These are phyloP conservation scores for Aspergillus sp. DNA, from an alignment of 2,329 filamentous ascomycete genomes.

Conservation along the genomic window DNA sequence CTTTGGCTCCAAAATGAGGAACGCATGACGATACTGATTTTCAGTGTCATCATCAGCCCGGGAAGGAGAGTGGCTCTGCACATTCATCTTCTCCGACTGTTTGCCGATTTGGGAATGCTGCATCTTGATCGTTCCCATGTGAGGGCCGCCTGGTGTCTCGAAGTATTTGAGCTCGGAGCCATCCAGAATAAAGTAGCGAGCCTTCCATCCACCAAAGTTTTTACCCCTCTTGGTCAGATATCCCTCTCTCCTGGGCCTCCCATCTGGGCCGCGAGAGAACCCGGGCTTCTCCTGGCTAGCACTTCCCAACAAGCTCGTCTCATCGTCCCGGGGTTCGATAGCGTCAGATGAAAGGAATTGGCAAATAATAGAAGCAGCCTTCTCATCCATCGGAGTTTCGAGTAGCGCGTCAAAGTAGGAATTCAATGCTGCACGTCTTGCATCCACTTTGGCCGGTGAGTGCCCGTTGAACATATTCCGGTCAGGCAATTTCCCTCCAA, in stretches of 20 bases:
- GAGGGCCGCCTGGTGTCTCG: constrained; percentile 79
- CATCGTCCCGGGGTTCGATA: constrained; percentile 46
- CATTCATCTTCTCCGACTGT: constrained; percentile 58
- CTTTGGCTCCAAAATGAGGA: constrained; percentile 89
- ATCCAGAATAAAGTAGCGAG: constrained; percentile 61
- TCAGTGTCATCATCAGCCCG: constrained; percentile 63
- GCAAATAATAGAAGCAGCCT: constrained; percentile 71
- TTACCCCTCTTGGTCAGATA: constrained; percentile 96
- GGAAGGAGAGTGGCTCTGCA: constrained; percentile 53
- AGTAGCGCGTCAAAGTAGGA: constrained; percentile 77
- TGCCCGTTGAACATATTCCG: constrained; percentile 81
- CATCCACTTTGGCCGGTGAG: constrained; percentile 86
- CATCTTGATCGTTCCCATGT: constrained; percentile 88
- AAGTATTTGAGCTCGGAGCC: constrained; percentile 75
- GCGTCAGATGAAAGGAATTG: constrained; percentile 68
- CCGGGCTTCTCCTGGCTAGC: constrained; percentile 22
- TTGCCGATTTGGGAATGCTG: constrained; percentile 88
- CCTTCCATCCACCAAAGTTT: constrained; percentile 99
- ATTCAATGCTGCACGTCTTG: constrained; percentile 69
- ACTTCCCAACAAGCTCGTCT: constrained; percentile 40
- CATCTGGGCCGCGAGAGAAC: constrained; percentile 46
- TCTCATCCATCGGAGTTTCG: constrained; percentile 69
- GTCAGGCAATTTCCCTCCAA: constrained; percentile 71
- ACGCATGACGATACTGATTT: constrained; percentile 93
- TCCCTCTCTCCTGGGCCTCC: constrained; percentile 66